Evolutionary conservation across 2,329 filamentous ascomycete species (phyloP).

Genomic region (Cladophialophora psammophila): DNA sequence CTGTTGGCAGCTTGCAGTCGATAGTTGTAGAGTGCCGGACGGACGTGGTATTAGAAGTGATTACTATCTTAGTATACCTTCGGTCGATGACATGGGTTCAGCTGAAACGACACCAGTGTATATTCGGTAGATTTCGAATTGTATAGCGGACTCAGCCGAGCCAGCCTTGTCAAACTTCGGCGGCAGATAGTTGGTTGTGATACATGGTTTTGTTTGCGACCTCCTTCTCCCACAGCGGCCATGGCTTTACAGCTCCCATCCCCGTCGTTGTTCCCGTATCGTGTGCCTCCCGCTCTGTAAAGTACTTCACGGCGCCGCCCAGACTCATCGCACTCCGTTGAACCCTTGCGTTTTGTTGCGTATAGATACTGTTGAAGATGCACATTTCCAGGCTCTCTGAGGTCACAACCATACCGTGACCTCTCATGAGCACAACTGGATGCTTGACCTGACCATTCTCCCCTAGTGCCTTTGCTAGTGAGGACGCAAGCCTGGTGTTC

Average conservation of each 20-base stretch:
- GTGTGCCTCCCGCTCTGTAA: slow-evolving; percentile 6
- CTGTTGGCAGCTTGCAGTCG: not conserved
- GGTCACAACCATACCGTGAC: slow-evolving; percentile 17
- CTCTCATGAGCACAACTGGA: slow-evolving; percentile 19
- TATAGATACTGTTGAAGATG: slow-evolving; percentile 16
- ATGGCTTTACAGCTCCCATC: slow-evolving; percentile 19
- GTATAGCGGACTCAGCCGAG: not conserved
- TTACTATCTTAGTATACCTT: not conserved
- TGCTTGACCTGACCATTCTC: slow-evolving; percentile 13
- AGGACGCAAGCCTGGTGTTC: slow-evolving; percentile 15
- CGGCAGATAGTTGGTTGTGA: not conserved
- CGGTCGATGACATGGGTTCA: not conserved
- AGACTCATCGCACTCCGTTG: slow-evolving; percentile 1
- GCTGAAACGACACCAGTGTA: not conserved
- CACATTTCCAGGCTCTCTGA: slow-evolving; percentile 17
- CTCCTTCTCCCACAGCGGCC: slow-evolving; percentile 15
- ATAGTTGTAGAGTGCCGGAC: not conserved
- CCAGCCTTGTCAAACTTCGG: not conserved
- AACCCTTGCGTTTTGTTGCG: slow-evolving; percentile 15
- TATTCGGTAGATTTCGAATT: not conserved
- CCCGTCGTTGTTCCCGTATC: slow-evolving; percentile 15
- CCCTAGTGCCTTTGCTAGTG: slow-evolving; percentile 7
- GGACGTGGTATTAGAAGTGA: not conserved
- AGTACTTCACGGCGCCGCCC: slow-evolving; percentile 12
- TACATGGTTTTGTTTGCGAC: slow-evolving; percentile 7